Evolutionary conservation across 2,329 filamentous ascomycete genomes (phyloP).

Genomic region (Akanthomyces muscarius): DNA sequence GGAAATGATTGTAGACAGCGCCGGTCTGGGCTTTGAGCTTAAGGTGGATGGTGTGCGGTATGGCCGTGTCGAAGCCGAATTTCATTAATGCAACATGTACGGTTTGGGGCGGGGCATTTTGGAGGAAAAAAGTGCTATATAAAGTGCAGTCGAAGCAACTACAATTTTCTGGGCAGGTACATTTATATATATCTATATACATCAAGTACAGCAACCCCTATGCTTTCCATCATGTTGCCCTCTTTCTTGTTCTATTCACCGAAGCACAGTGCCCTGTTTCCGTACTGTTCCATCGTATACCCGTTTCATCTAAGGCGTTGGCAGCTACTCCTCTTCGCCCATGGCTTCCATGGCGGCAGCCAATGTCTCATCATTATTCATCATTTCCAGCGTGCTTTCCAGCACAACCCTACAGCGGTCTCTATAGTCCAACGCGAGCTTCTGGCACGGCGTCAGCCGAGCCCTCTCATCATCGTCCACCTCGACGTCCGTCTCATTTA

Average conservation of each 20-base stretch:
- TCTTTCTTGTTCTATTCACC: not conserved
- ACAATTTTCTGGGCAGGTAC: not conserved
- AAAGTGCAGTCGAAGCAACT: not conserved
- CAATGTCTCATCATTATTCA: conserved; percentile 31
- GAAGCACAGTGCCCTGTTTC: not conserved
- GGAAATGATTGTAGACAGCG: conserved; percentile 78
- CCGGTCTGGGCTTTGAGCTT: conserved; percentile 70
- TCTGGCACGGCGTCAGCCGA: conserved; percentile 41
- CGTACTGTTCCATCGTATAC: not conserved
- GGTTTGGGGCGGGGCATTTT: not conserved
- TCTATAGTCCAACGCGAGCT: conserved; percentile 47
- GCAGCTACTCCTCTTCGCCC: not conserved
- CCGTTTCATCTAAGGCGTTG: not conserved
- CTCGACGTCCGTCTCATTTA: conserved; percentile 45
- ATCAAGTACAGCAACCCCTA: not conserved
- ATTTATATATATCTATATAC: not conserved
- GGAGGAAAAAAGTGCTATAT: not conserved
- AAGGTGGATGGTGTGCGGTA: conserved; percentile 76
- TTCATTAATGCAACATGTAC: conserved; percentile 47
- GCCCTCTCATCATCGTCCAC: conserved; percentile 37
- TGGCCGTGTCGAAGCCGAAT: conserved; percentile 72
- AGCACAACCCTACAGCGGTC: conserved; percentile 46
- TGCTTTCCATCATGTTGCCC: not conserved
- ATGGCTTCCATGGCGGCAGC: conserved; percentile 19
- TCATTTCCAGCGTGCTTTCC: conserved; percentile 39